phyloP scores from a whole-genome alignment of 306 rosid genomes.

The Trifolium repens region DNA sequence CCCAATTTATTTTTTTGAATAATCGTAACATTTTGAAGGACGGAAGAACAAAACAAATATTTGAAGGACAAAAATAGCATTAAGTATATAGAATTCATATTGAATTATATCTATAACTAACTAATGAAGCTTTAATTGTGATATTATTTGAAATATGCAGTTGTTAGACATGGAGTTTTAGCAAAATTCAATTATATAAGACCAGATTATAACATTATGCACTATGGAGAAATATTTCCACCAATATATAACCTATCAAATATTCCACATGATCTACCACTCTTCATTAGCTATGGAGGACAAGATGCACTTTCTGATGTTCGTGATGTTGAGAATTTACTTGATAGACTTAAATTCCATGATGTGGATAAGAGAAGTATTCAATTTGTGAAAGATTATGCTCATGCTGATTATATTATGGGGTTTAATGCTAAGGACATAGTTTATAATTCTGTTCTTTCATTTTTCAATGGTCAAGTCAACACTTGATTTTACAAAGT shows the following conservation, averaged over 20 bases:
- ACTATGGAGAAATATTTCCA: slow-evolving; percentile 63
- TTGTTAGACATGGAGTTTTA: slow-evolving; percentile 60
- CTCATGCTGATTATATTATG: slow-evolving; percentile 78
- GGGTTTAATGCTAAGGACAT: slow-evolving; percentile 74
- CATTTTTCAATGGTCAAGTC: slow-evolving; percentile 64
- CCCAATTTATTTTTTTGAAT: no score
- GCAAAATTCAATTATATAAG: slow-evolving; percentile 66
- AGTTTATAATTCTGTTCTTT: slow-evolving; percentile 57
- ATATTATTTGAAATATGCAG: slow-evolving; percentile 63
- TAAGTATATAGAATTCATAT: no score
- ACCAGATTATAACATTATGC: slow-evolving; percentile 54
- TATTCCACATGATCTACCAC: slow-evolving; percentile 73
- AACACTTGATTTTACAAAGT: slow-evolving; percentile 29
- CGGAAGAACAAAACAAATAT: no score
- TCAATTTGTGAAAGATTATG: slow-evolving; percentile 68
- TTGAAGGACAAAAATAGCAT: no score
- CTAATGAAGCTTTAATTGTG: neutral
- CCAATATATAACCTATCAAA: slow-evolving; percentile 83
- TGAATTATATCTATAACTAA: no score
- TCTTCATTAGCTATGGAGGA: slow-evolving; percentile 89
- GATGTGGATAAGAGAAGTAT: slow-evolving; percentile 64
- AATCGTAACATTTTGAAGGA: no score
- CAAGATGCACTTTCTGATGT: slow-evolving; percentile 76
- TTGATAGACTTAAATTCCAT: slow-evolving; percentile 65
- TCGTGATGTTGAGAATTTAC: slow-evolving; percentile 61